A percentile compares a stretch with the other conserved stretches of the same genome.
Conservation (phyloP, 169 alveolate genomes). For the Plasmodium vivax region DNA sequence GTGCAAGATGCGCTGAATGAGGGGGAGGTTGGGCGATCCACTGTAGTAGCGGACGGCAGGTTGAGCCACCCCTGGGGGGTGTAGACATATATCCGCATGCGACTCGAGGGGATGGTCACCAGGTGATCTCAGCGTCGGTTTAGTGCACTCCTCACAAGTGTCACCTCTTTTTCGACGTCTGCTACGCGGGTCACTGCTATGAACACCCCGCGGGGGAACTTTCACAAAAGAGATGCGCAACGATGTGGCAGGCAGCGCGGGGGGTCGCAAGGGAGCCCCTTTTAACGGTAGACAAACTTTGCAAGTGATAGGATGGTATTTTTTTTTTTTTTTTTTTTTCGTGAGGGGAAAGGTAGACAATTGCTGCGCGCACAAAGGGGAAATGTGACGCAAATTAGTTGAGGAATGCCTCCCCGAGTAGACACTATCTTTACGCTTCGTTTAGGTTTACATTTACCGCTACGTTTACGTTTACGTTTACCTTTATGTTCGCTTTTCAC, state of each 20-base stretch:
- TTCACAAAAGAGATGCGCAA: background rate
- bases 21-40: background rate
- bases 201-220: background rate
- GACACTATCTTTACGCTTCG: background rate
- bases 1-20: background rate
- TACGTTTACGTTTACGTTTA: too few relatives aligned
- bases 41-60: background rate
- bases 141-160: background rate
- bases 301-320: background rate
- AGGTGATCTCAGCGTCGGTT: background rate
- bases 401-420: background rate
- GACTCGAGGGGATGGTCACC: background rate
- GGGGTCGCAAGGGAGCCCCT: background rate
- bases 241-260: background rate
- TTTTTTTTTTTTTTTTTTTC: conserved; percentile 2
- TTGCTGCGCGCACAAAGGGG: background rate
- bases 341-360: conserved; percentile 15
- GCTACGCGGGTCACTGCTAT: background rate
- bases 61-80: background rate
- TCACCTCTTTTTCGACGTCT: background rate
- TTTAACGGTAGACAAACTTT: background rate
- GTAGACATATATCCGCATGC: background rate
- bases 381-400: background rate
- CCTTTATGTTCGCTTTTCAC: too few relatives aligned
- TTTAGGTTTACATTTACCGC: too few relatives aligned